Percentiles rank a stretch among this genome's conserved stretches.
Evolutionary conservation across 768 basidiomycete genomes (phyloP).

Genomic region (Cyclocybe aegerita): DNA sequence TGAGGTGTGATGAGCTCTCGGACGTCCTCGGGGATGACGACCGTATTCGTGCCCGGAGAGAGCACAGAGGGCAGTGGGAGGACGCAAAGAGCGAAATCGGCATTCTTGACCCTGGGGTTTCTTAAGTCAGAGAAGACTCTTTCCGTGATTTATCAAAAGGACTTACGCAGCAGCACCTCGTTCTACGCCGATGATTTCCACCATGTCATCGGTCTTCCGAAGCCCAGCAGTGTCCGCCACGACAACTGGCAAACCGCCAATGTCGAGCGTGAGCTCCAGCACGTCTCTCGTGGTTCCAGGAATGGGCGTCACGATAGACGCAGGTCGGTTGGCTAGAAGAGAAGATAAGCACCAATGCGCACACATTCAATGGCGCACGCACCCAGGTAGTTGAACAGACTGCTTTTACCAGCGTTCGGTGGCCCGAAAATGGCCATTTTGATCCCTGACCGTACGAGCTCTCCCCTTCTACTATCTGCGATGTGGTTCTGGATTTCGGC

Average conservation of each 20-base stretch:
- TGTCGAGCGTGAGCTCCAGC: conserved; percentile 80
- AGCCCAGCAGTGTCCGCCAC: conserved; percentile 88
- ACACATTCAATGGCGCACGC: conserved; percentile 14
- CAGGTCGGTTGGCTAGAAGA: conserved; percentile 72
- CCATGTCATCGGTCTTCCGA: conserved; percentile 61
- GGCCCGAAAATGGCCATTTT: conserved; percentile 88
- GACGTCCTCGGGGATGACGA: conserved; percentile 46
- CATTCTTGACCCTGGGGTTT: conserved; percentile 51
- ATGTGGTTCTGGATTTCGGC: conserved; percentile 55
- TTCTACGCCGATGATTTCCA: conserved; percentile 82
- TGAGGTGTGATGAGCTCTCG: conserved; percentile 46
- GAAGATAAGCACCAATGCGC: not conserved
- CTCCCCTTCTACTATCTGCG: conserved; percentile 72
- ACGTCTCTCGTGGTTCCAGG: conserved; percentile 92
- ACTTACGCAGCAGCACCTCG: conserved; percentile 69
- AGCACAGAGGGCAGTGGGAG: conserved; percentile 62
- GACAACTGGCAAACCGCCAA: conserved; percentile 82
- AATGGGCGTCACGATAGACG: conserved; percentile 84
- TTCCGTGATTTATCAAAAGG: too few species aligned
- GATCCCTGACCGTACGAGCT: conserved; percentile 81
- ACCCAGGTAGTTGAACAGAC: conserved; percentile 84
- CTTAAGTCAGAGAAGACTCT: not conserved
- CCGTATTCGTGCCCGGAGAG: conserved; percentile 5
- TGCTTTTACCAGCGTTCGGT: conserved; percentile 94
- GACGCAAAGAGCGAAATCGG: conserved; percentile 80